Evolutionary conservation across 148 eudicot species (phyloP).

Genomic region (Rhododendron williamsianum): DNA sequence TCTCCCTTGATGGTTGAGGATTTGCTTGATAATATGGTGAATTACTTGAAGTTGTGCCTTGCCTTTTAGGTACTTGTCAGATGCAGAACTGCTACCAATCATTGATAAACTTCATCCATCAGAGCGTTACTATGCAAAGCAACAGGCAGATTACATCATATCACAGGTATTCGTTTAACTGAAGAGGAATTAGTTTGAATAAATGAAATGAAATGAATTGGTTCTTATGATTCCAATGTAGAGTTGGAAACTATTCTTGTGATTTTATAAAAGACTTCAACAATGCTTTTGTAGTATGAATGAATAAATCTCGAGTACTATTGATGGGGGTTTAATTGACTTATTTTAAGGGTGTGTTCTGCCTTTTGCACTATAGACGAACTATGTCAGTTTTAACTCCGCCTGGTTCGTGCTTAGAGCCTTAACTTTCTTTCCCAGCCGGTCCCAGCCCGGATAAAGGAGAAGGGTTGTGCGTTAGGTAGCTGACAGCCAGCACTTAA

Average conservation of each 20-base stretch:
- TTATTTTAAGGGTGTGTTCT: neutral
- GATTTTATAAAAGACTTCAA: neutral
- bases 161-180: constrained; percentile 58
- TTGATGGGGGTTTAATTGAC: neutral
- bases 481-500: too few species aligned
- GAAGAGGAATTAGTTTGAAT: neutral
- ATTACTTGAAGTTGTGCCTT: neutral
- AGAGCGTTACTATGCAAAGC: constrained; percentile 86
- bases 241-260: neutral
- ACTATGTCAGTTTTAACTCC: neutral
- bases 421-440: too few species aligned
- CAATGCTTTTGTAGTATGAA: neutral
- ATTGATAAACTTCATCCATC: constrained; percentile 91
- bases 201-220: neutral
- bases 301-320: neutral
- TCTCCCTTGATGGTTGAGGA: neutral
- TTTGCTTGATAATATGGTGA: neutral
- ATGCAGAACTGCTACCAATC: constrained; percentile 66
- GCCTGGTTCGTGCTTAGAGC: too few species aligned
- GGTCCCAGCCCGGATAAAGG: too few species aligned
- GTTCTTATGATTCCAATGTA: neutral
- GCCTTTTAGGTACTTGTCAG: constrained; percentile 55
- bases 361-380: neutral
- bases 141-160: constrained; percentile 88
- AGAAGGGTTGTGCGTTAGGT: too few species aligned